A percentile compares a stretch with the other conserved stretches of the same genome.
These are phyloP conservation scores for Parmelia sp. DNA, from an alignment of 495 filamentous ascomycete species.

Conservation along the genomic window DNA sequence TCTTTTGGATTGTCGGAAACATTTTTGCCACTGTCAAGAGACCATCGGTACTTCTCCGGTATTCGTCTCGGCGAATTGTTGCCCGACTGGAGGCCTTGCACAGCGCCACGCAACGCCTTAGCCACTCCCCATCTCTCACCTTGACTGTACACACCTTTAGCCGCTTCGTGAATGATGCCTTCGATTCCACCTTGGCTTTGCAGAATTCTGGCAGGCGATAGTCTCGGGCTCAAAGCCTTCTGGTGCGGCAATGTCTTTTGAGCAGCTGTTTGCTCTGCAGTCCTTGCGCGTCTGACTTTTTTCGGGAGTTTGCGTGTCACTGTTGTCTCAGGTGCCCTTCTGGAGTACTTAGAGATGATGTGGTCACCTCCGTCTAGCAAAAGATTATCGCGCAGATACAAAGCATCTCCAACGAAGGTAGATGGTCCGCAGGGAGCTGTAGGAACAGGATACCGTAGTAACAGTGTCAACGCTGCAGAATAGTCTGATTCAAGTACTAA, in stretches of 20 bases:
- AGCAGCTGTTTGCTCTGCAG: constrained; percentile 18
- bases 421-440: constrained; percentile 56
- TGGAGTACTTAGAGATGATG: constrained; percentile 79
- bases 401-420: constrained; percentile 80
- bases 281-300: constrained; percentile 34
- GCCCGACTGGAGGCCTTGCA: constrained; percentile 55
- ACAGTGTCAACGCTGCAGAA: constrained; percentile 68
- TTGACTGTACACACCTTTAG: constrained; percentile 71
- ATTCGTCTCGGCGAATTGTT: constrained; percentile 26
- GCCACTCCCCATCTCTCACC: constrained; percentile 85
- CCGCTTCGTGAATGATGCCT: constrained; percentile 74
- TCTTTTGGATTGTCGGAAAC: constrained; percentile 24
- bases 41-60: constrained; percentile 27
- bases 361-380: constrained; percentile 61
- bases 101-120: constrained; percentile 81
- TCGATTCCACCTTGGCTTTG: constrained; percentile 64
- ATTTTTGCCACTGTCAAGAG: constrained; percentile 29
- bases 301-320: constrained; percentile 28
- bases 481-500: constrained; percentile 81
- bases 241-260: constrained; percentile 27
- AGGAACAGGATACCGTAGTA: constrained; percentile 75
- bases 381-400: constrained; percentile 76
- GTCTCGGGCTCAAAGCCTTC: constrained; percentile 17
- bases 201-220: constrained; percentile 53
- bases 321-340: constrained; percentile 49